Evolutionary conservation across 345 rosid species (phyloP).

Genomic region (Citrus sinensis): DNA sequence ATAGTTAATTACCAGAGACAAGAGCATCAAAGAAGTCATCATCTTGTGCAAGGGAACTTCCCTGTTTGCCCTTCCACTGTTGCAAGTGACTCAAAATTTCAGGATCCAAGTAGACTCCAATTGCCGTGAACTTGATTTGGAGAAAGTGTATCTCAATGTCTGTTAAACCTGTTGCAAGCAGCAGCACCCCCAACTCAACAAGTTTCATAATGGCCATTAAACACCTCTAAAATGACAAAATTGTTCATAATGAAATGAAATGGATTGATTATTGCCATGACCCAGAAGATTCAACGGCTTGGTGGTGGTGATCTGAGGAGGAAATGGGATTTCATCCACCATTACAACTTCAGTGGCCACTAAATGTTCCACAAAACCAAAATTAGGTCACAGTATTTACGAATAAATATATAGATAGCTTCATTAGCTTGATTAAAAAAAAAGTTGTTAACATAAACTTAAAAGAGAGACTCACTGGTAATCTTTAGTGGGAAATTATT

Average conservation of each 20-base stretch:
- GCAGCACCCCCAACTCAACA: too few species aligned
- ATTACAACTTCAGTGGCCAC: conserved; percentile 70
- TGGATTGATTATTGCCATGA: conserved; percentile 40
- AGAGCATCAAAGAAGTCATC: conserved; percentile 84
- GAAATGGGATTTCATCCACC: conserved; percentile 75
- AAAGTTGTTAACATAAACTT: neutral
- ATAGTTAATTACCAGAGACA: conserved; percentile 43
- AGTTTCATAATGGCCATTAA: neutral
- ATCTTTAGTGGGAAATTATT: neutral
- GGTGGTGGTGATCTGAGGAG: conserved; percentile 47
- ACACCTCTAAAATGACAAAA: too few species aligned
- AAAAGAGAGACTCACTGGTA: neutral
- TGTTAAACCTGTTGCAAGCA: conserved; percentile 43
- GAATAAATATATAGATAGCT: too few species aligned
- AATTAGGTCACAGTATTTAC: neutral
- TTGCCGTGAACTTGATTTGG: conserved; percentile 90
- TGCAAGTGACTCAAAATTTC: conserved; percentile 50
- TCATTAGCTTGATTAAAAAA: neutral
- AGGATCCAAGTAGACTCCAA: conserved; percentile 84
- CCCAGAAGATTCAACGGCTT: conserved; percentile 69
- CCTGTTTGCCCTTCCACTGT: conserved; percentile 77
- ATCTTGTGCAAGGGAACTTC: conserved; percentile 49
- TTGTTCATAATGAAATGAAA: neutral
- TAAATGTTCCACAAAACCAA: conserved; percentile 21
- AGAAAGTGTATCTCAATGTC: conserved; percentile 92